Base-by-base conservation (phyloP, 2,329 filamentous ascomycete species). In the Camillea tinctor region DNA sequence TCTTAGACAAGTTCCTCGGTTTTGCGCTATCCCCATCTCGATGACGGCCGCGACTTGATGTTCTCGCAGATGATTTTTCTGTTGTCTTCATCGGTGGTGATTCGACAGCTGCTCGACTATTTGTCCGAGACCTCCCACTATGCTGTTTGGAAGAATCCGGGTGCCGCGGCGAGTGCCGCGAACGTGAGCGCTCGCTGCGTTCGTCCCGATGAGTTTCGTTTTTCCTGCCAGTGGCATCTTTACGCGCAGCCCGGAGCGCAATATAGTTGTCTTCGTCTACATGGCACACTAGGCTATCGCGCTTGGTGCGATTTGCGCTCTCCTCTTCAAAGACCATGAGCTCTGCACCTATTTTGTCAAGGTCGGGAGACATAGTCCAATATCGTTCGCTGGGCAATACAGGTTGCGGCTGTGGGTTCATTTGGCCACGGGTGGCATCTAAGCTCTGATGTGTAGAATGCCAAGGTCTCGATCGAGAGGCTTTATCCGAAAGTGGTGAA, bases 211-310 rank as follows among this genome's bases (percentile, higher is more conserved):
- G 58, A 5, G n/a, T 49, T 24, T 22, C n/a, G 6, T 54, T 58
- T 36, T 60, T 60, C 49, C 23, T 64, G 30, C 53, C 52, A 2
- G 23, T 44, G 2, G 48, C 19, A 36, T 64, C 60, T 53, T 58
- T 62, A 15, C 54, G 61, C 55, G 54, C 59, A 11, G 58, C 24
- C 8, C 24, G 24, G 23, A 66, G 49, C n/a, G 64, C 58, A 17
- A 68, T 57, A 54, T 60, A 69, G 48, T 69, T 65, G n/a, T 69
- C 68, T 52, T 69, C 66, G 26, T 69, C 68, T 15, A 63, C 63
- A 53, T 68, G 65, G 20, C 68, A 69, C 24, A 64, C 60, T 11
- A 69, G 60, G 30, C 65, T 68, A 52, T 69, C 68, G 6, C 68
- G 64, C 44, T 60, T 62, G 4, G 56, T 54, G 4, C 61, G 63